Base-by-base conservation (phyloP, 805 yeast genomes). In the Candida verbasci region DNA sequence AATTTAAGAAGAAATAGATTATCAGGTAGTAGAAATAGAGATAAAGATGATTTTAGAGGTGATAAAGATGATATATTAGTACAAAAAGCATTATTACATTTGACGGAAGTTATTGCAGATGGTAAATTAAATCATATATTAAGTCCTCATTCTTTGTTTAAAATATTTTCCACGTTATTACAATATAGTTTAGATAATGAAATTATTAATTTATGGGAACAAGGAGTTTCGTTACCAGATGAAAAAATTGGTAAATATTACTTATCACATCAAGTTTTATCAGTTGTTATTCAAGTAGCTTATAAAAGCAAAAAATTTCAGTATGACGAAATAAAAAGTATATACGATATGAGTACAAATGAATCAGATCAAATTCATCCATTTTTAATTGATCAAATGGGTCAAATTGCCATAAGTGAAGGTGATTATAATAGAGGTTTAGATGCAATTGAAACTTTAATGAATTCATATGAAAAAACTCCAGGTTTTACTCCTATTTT, bases 131-230 rank as follows among this genome's bases (percentile, higher is more conserved):
- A 50, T 14, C 35, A 36, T 11, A 48, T 55, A 9, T 44, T 65
- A 22, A 45, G 46, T 29, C 45, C 46, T 24, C 44, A 48, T 18
- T 43, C 50, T 10, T 42, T 65, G 28, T 51, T 51, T 39, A 47
- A 43, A 35, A 48, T 60, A 23, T 50, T 62, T 41, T 53, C 46
- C 34, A 50, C 68, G 29, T 59, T 67, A 68, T 46, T 44, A 50
- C 86, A 81, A 52, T 68, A 78, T 43, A 70, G 74, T 32, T 65
- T 80, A 40, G 70, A 74, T 31, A 68, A 74, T 36, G 88, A 83
- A 56, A 80, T 85, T 35, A 72, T 82, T 31, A 68, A 72, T 41
- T 69, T 81, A 41, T 84, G 93, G 93, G 83, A 80, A 48, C 58
- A 70, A 14, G 82, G 82, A 21, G 76, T 74, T 44, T 68, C 69